phyloP scores from a whole-genome alignment of 306 rosid genomes.

The Elaeagnus macrophylla region DNA sequence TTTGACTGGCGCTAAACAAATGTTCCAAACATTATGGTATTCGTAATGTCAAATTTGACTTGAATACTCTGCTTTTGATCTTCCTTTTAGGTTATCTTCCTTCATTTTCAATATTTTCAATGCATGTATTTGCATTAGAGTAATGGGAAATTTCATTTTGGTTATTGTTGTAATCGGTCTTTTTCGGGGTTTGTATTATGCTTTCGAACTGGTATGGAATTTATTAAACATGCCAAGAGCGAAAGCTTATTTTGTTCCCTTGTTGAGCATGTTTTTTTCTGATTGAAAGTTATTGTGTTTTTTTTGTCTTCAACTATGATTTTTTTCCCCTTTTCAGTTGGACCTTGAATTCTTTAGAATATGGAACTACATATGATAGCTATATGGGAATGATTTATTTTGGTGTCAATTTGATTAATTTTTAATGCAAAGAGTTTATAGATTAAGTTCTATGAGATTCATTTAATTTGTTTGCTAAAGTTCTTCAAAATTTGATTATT shows the following conservation, averaged over 20 bases:
- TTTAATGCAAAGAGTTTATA: too few relatives aligned
- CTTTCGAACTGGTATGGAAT: slow-evolving; percentile 11
- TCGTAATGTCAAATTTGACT: too few relatives aligned
- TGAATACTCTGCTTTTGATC: not conserved
- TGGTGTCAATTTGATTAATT: too few relatives aligned
- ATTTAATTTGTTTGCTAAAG: too few relatives aligned
- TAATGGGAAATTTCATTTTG: slow-evolving; percentile 5
- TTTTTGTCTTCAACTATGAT: too few relatives aligned
- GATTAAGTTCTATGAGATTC: too few relatives aligned
- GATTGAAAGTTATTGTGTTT: slow-evolving; percentile 3
- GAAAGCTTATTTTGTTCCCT: not conserved
- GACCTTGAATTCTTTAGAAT: too few relatives aligned
- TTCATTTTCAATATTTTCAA: not conserved
- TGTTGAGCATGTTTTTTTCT: not conserved
- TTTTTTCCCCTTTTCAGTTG: too few relatives aligned
- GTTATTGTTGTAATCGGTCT: slow-evolving; percentile 2
- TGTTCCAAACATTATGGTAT: too few relatives aligned
- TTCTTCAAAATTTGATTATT: too few relatives aligned
- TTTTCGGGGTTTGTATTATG: slow-evolving; percentile 12
- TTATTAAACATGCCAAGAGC: not conserved
- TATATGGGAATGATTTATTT: too few relatives aligned
- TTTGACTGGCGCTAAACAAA: not conserved
- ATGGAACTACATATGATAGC: too few relatives aligned
- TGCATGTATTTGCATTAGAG: slow-evolving; percentile 5
- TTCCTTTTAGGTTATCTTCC: not conserved